These are phyloP conservation scores for Phtheirospermum japonicum DNA, from an alignment of 257 asterid genomes.

Conservation along the genomic window DNA sequence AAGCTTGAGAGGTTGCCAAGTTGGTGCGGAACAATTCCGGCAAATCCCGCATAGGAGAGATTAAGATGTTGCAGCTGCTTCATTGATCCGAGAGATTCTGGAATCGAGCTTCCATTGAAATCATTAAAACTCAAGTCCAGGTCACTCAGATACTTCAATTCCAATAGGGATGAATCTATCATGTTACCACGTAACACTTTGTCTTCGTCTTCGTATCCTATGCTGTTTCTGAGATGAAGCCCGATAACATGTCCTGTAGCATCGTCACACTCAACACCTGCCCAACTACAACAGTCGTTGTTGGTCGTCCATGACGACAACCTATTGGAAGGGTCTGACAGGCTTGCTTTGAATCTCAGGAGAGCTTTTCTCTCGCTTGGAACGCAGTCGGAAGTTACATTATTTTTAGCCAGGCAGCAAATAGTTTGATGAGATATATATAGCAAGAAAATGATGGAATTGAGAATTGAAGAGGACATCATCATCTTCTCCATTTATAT, in stretches of 20 bases:
- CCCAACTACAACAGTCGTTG: conserved; percentile 4
- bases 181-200: background rate
- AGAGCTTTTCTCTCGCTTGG: conserved; percentile 20
- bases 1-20: background rate
- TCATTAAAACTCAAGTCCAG: background rate
- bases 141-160: background rate
- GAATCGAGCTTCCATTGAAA: background rate
- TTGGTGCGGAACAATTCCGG: background rate
- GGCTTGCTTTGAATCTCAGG: conserved; percentile 3
- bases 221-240: background rate
- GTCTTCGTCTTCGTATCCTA: too few species aligned
- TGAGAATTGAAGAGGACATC: too few species aligned
- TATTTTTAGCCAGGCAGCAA: background rate
- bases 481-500: too few species aligned
- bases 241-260: background rate
- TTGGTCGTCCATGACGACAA: background rate
- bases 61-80: conserved; percentile 1
- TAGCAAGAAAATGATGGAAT: too few species aligned
- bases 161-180: background rate
- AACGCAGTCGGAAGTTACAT: background rate
- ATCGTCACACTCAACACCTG: background rate
- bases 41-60: background rate
- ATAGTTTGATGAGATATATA: too few species aligned
- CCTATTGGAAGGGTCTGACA: background rate
- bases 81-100: background rate